Evolutionary conservation across 2,329 filamentous ascomycete genomes (phyloP).

Genomic region (Chaetomium sp.): DNA sequence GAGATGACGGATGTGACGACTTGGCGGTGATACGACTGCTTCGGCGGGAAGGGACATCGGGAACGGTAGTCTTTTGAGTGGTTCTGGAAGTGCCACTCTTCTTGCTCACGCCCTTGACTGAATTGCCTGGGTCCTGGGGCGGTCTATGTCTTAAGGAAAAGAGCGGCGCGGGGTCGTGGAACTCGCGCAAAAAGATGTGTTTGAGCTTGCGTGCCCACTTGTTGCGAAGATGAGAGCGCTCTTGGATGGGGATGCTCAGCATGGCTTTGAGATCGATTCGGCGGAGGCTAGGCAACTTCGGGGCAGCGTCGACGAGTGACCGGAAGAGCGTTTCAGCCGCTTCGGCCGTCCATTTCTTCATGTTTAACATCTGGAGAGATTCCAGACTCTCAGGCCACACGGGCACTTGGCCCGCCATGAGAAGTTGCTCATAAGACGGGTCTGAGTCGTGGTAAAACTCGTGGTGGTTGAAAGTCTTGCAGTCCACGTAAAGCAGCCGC

Average conservation of each 20-base stretch:
- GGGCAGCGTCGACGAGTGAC: constrained; percentile 68
- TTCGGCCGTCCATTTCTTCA: constrained; percentile 65
- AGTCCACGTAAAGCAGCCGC: constrained; percentile 65
- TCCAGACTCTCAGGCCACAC: constrained; percentile 71
- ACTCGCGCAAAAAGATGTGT: constrained; percentile 53
- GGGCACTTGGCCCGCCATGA: constrained; percentile 60
- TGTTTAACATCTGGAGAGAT: constrained; percentile 65
- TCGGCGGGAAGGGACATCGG: constrained; percentile 11
- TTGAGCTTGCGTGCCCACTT: constrained; percentile 69
- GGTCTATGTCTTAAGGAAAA: constrained; percentile 11
- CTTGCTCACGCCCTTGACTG: too few relatives aligned
- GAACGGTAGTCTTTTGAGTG: too few relatives aligned
- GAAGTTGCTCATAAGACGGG: constrained; percentile 64
- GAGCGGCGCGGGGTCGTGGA: constrained; percentile 21
- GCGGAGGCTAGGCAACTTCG: constrained; percentile 59
- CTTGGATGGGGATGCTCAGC: constrained; percentile 73
- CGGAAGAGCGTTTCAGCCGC: constrained; percentile 72
- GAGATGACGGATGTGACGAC: constrained; percentile 31
- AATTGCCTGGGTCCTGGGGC: too few relatives aligned
- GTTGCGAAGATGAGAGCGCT: constrained; percentile 71
- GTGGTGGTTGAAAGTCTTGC: constrained; percentile 69
- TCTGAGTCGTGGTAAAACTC: constrained; percentile 63
- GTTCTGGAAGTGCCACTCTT: too few relatives aligned
- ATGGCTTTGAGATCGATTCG: constrained; percentile 68
- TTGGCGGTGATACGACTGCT: constrained; percentile 32